Evolutionary conservation across 164 flowering plant genomes (phyloP).

Genomic region (Amborella trichopoda): DNA sequence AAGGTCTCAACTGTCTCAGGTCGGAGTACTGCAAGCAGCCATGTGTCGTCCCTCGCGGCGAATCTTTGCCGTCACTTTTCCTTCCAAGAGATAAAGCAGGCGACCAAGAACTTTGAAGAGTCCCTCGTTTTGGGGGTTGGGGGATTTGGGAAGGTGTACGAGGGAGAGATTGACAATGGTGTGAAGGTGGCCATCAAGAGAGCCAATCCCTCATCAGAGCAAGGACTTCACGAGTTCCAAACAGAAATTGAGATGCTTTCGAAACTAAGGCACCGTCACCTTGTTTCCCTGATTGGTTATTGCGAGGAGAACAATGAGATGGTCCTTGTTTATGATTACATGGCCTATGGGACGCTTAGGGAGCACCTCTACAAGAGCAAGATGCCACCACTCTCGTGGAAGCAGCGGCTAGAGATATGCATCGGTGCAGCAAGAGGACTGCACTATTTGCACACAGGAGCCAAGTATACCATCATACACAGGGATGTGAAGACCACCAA

Average conservation of each 20-base stretch:
- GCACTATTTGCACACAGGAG: constrained; percentile 16
- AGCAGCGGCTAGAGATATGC: constrained; percentile 13
- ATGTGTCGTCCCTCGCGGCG: not conserved
- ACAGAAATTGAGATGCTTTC: constrained; percentile 32
- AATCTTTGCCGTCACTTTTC: constrained; percentile 4
- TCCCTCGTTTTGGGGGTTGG: constrained; percentile 46
- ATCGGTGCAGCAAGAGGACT: constrained; percentile 15
- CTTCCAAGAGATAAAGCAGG: constrained; percentile 4
- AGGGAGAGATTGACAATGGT: constrained; percentile 38
- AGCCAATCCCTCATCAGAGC: constrained; percentile 59
- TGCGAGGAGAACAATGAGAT: constrained; percentile 15
- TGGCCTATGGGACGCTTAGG: constrained; percentile 14
- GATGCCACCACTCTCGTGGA: constrained; percentile 12
- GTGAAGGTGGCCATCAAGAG: constrained; percentile 49
- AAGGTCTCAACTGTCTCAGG: not conserved
- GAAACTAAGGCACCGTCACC: constrained; percentile 11
- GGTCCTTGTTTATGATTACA: constrained; percentile 20
- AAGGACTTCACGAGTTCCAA: constrained; percentile 48
- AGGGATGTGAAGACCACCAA: constrained; percentile 15
- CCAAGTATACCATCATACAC: constrained; percentile 13
- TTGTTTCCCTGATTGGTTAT: constrained; percentile 13
- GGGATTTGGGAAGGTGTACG: constrained; percentile 63
- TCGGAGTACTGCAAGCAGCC: not conserved
- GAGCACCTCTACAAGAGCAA: constrained; percentile 12
- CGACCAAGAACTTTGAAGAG: constrained; percentile 8